Base-by-base conservation (phyloP, 108 stramenopile species). In the Cyclostephanos tholiformis region DNA sequence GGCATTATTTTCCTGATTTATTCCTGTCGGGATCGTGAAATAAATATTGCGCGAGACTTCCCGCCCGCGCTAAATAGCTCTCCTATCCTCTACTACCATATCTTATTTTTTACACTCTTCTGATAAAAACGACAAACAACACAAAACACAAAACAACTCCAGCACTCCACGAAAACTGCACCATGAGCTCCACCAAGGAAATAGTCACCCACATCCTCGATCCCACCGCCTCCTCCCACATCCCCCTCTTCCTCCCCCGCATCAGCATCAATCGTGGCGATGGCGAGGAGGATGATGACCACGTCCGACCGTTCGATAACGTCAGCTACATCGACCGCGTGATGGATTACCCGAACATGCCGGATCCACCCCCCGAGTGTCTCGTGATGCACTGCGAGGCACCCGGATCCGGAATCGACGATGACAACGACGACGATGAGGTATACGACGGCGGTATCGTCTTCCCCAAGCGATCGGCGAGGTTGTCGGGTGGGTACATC, bases 401-500 rank as follows among this genome's bases (percentile, higher is more conserved):
- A 38, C 53, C 69, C 16, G 51, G 46, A 14, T 60, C 59, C n/a
- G 59, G 59, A 1, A 60, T 60, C 38, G 72, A 64, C 14, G 84
- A 80, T 19, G 74, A 69, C n/a, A 41, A 67, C 20, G 67, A 72
- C 6, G 82, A 83, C 59, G n/a, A n/a, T n/a, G 82, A 75, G 9
- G 65, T 60, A 17, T 60, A 68, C 26, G 63, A 67, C 9, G 81
- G 76, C 27, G 82, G 75, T 16, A 76, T 85, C 22, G 69, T 83
- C 7, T 94, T 94, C 71, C 89, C 87, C 3, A 86, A 75, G 20
- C 83, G 89, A 5, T 76, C 79, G 58, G 82, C 88, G 55, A 76
- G 76, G 59, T 29, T 94, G 27, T 72, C 88, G 50, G 93, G 89
- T 27, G 84, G 85, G 6, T 94, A 87, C 71, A 59, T 94, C 30